Conservation (phyloP, 768 basidiomycete genomes). For the Suillus clintonianus region DNA sequence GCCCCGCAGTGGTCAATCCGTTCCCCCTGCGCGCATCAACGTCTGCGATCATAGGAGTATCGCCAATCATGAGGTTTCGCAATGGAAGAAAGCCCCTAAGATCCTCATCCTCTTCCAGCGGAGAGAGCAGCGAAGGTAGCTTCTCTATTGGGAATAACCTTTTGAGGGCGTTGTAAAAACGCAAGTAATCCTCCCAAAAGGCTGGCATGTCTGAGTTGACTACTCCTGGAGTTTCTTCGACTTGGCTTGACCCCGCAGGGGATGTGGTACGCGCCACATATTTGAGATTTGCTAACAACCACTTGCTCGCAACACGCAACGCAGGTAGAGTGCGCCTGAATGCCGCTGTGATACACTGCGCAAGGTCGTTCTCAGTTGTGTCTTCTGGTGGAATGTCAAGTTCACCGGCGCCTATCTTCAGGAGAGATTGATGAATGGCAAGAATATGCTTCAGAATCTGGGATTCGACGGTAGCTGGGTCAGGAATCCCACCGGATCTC, state of each 20-base stretch:
- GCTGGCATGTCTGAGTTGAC: conserved; percentile 38
- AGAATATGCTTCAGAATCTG: conserved; percentile 70
- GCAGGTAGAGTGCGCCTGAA: conserved; percentile 87
- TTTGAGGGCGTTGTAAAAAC: conserved; percentile 63
- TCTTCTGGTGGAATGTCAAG: conserved; percentile 59
- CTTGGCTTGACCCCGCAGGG: conserved; percentile 23
- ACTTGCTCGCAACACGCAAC: conserved; percentile 85
- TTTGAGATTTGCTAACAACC: conserved; percentile 77
- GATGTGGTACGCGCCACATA: conserved; percentile 57
- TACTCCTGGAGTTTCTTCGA: conserved; percentile 9
- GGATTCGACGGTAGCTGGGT: conserved; percentile 53
- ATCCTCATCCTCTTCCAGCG: conserved; percentile 90
- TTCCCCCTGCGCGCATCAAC: conserved; percentile 14
- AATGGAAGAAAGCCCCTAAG: conserved; percentile 87
- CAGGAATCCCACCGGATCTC: conserved; percentile 21
- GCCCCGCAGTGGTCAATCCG: conserved; percentile 19
- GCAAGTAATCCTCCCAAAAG: conserved; percentile 76
- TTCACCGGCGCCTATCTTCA: conserved; percentile 66
- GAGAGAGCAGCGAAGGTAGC: conserved; percentile 57
- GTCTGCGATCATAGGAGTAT: conserved; percentile 13
- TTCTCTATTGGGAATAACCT: conserved; percentile 66
- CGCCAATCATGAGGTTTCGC: conserved; percentile 54
- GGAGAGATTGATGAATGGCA: conserved; percentile 59
- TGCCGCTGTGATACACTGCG: conserved; percentile 81
- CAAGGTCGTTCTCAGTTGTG: conserved; percentile 58